Evolutionary conservation across 176 grass and related monocot genomes (phyloP).

Genomic region (Juncus effusus): DNA sequence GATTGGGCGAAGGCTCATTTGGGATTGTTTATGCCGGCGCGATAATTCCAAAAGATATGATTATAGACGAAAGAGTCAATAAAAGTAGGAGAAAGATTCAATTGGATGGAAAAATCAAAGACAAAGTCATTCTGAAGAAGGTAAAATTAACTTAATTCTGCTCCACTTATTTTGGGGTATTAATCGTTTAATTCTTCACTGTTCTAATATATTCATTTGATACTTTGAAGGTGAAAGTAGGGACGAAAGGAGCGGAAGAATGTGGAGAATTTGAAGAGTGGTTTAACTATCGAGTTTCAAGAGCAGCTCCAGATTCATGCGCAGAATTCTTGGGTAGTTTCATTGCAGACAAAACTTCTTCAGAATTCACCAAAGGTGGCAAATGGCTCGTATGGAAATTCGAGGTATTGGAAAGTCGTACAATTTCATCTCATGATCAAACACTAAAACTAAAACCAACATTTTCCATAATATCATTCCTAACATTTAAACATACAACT

Average conservation of each 20-base stretch:
- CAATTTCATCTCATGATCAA: neutral
- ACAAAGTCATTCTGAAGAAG: slow-evolving; percentile 96
- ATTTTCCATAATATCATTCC: neutral
- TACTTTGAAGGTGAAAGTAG: slow-evolving; percentile 61
- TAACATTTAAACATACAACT: neutral
- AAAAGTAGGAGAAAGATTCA: slow-evolving; percentile 41
- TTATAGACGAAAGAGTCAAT: slow-evolving; percentile 30
- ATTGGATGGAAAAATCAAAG: slow-evolving; percentile 68
- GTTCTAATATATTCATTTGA: neutral
- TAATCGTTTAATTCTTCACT: neutral
- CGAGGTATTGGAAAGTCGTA: slow-evolving; percentile 42
- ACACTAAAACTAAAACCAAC: neutral
- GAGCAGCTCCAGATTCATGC: slow-evolving; percentile 76
- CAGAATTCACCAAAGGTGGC: slow-evolving; percentile 86
- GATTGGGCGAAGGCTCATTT: slow-evolving; percentile 83
- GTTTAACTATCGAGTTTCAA: slow-evolving; percentile 91
- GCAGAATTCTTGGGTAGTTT: slow-evolving; percentile 92
- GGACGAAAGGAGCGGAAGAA: slow-evolving; percentile 65
- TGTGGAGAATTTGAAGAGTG: slow-evolving; percentile 97
- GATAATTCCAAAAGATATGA: slow-evolving; percentile 47
- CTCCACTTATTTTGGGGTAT: neutral
- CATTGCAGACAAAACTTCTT: slow-evolving; percentile 75
- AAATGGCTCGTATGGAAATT: slow-evolving; percentile 98
- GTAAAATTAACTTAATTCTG: slow-evolving; percentile 16
- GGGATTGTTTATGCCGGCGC: slow-evolving; percentile 76